Evolutionary conservation across 345 rosid species (phyloP), one percentile per base, ranked within the genome.

Genomic region (Alliaria petiolata): DNA sequence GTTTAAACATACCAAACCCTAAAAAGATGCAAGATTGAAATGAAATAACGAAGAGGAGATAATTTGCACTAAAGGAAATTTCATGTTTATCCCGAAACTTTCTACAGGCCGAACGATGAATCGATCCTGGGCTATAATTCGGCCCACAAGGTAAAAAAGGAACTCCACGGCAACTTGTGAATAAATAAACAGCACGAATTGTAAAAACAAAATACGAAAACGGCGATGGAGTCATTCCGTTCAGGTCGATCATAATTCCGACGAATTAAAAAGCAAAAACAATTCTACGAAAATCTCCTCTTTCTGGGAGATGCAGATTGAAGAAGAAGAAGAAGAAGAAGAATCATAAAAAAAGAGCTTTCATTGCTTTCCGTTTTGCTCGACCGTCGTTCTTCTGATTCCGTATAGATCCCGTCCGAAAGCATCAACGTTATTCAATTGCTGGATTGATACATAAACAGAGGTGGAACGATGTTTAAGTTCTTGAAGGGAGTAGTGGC

Each of bases 401-500:
- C 38, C 31, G 1, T 31, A 30, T 12, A 46, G 66, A 76, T 76
- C 71, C 71, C 71, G n/a, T 26, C 11, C 0, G 11, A 62, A 53
- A 62, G 45, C 58, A 46, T 4, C 4, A 39, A 55, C 65, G 15
- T 62, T 69, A 5, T 25, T 51, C 62, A 34, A 34, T 59, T 42
- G 36, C 4, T 38, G 43, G 50, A 38, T 56, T 74, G 71, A 31
- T 62, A 53, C 45, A 7, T 59, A 38, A 5, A 51, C 30, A 42
- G 49, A 69, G 71, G 52, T 49, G 40, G 30, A 70, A 74, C 70
- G 43, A 95, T 95, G 99, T 78, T 95, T 14, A 90, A 90, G 71
- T 95, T 95, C 79, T 55, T 95, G 76, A 95, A 95, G 56, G 98
- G 83, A 69, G 99, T 95, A 55, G 99, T 95, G 20, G 89, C 55